Percentiles rank a stretch among this genome's conserved stretches.
Conservation (phyloP, 1,284 basidiomycete species). For the Heterobasidion parviporum region DNA sequence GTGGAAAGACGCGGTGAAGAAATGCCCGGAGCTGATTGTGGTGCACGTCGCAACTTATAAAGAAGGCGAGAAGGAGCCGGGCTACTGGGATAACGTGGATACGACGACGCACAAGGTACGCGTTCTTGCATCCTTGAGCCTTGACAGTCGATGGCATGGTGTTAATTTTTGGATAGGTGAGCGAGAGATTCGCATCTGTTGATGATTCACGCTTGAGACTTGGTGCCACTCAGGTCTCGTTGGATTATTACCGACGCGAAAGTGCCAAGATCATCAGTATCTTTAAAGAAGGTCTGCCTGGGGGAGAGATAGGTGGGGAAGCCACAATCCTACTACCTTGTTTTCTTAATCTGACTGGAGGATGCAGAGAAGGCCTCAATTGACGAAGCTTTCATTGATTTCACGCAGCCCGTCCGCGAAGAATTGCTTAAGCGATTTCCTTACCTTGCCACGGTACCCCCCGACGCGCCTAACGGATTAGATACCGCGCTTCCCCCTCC, state of each 20-base stretch:
- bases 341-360: not conserved
- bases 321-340: not conserved
- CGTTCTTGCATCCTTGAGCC: not conserved
- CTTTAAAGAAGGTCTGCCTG: slow-evolving; percentile 76
- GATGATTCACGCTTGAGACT: not conserved
- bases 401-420: slow-evolving; percentile 72
- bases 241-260: slow-evolving; percentile 92
- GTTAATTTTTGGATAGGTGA: not conserved
- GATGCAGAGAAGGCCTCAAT: slow-evolving; percentile 73
- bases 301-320: slow-evolving; percentile 55
- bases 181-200: not conserved
- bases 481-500: slow-evolving; percentile 82
- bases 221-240: slow-evolving; percentile 59
- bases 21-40: slow-evolving; percentile 78
- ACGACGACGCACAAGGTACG: slow-evolving; percentile 86
- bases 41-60: slow-evolving; percentile 95
- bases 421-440: slow-evolving; percentile 70
- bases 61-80: slow-evolving; percentile 82
- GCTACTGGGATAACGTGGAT: slow-evolving; percentile 84
- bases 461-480: slow-evolving; percentile 58
- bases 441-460: slow-evolving; percentile 63
- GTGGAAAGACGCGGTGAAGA: slow-evolving; percentile 73
- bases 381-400: slow-evolving; percentile 86
- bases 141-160: not conserved
- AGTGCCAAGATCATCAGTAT: slow-evolving; percentile 83